Evolutionary conservation across 345 rosid genomes (phyloP).

Genomic region (Citrus unshiu): DNA sequence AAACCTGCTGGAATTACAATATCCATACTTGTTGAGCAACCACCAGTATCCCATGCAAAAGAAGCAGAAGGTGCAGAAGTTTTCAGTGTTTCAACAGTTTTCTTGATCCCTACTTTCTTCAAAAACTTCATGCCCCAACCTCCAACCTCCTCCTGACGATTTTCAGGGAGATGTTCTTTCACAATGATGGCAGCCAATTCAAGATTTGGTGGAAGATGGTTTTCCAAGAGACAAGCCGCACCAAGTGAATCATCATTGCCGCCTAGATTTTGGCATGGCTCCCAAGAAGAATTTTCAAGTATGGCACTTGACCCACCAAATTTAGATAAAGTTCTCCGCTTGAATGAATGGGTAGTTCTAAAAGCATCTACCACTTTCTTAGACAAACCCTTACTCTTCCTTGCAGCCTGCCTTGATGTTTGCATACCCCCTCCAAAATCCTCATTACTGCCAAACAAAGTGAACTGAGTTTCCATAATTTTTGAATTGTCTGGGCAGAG

Average conservation of each 20-base stretch:
- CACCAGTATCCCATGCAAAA: constrained; percentile 17
- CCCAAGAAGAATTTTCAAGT: constrained; percentile 45
- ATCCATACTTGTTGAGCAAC: constrained; percentile 55
- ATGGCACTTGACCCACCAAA: constrained; percentile 50
- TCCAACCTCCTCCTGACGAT: constrained; percentile 38
- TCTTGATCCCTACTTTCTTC: constrained; percentile 36
- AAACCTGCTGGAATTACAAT: constrained; percentile 77
- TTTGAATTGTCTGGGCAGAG: constrained; percentile 41
- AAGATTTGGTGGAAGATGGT: constrained; percentile 58
- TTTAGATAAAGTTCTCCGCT: constrained; percentile 58
- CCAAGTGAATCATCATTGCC: constrained; percentile 30
- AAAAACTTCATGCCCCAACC: constrained; percentile 98
- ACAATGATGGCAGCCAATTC: constrained; percentile 77
- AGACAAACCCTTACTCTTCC: constrained; percentile 56
- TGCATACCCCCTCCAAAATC: constrained; percentile 27
- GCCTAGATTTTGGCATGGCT: constrained; percentile 37
- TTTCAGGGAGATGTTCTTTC: constrained; percentile 45
- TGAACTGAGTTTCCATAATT: constrained; percentile 69
- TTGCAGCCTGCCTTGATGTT: constrained; percentile 26
- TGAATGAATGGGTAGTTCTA: constrained; percentile 41
- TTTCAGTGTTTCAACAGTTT: constrained; percentile 23
- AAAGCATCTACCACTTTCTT: constrained; percentile 66
- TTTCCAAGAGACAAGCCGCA: constrained; percentile 36
- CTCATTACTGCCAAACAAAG: constrained; percentile 56
- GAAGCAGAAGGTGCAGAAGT: constrained; percentile 21